phyloP scores from a whole-genome alignment of 306 rosid genomes.

The Chamaecrista fasciculata region DNA sequence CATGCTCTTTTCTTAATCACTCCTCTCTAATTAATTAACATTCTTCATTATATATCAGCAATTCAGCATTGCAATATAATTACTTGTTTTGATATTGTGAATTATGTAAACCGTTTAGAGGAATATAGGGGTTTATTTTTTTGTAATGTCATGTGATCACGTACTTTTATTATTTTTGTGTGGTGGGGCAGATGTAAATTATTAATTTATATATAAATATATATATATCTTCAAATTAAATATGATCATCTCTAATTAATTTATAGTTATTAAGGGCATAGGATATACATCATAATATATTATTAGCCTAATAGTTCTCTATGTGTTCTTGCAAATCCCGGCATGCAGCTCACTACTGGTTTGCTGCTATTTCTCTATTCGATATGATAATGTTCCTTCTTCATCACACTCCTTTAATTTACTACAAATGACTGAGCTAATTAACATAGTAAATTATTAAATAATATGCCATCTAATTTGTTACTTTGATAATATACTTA shows the following conservation, averaged over 20 bases:
- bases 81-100: not conserved
- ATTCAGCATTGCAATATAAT: not conserved
- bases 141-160: conserved; percentile 29
- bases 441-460: no score
- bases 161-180: not conserved
- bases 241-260: no score
- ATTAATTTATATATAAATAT: not conserved
- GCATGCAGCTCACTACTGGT: not conserved
- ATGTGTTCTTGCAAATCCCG: not conserved
- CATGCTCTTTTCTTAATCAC: conserved; percentile 4
- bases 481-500: no score
- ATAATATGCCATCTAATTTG: no score
- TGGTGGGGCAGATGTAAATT: conserved; percentile 4
- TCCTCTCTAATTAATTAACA: conserved; percentile 9
- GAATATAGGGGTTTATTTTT: not conserved
- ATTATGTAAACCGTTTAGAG: no score
- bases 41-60: not conserved
- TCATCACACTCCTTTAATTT: no score
- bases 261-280: no score
- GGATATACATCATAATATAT: no score
- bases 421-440: no score
- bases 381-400: no score
- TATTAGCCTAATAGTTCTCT: not conserved
- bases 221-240: no score
- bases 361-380: no score